phyloP scores from a whole-genome alignment of 495 filamentous ascomycete species.

The Clavariopsis aquatica region DNA sequence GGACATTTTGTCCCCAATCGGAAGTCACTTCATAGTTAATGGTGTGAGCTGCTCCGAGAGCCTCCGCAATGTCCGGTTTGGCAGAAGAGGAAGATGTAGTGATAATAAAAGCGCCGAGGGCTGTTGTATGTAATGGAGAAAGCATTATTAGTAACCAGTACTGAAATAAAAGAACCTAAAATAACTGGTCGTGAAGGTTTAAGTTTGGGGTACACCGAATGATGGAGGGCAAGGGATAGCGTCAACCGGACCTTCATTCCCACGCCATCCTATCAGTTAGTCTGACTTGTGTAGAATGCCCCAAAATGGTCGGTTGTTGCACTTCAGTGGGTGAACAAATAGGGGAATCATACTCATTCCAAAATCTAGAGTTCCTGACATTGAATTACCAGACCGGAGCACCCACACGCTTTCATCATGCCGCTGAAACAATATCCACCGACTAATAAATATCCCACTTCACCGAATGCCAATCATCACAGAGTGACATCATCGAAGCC shows the following conservation, averaged over 20 bases:
- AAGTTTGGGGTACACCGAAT: neutral
- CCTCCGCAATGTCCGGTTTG: slow-evolving; percentile 37
- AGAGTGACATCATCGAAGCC: slow-evolving; percentile 36
- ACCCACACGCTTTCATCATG: neutral
- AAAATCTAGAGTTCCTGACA: neutral
- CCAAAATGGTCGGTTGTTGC: too few relatives aligned
- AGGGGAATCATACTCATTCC: neutral
- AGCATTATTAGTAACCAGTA: too few relatives aligned
- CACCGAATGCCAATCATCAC: neutral
- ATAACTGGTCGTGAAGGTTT: neutral
- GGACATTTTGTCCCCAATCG: slow-evolving; percentile 42
- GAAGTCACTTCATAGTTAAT: slow-evolving; percentile 45
- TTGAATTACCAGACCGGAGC: neutral
- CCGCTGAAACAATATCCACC: neutral
- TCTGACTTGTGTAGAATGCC: too few relatives aligned
- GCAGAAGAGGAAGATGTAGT: slow-evolving; percentile 42
- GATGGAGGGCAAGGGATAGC: too few relatives aligned
- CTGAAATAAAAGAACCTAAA: too few relatives aligned
- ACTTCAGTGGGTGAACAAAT: too few relatives aligned
- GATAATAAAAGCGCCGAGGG: slow-evolving; percentile 41
- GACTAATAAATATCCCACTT: neutral
- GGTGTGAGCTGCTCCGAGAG: slow-evolving; percentile 34
- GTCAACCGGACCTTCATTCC: too few relatives aligned
- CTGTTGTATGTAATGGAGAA: too few relatives aligned
- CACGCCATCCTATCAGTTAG: too few relatives aligned